Base-by-base conservation (phyloP, 192 early-diverging fungal species). In the Geosiphon pyriformis region DNA sequence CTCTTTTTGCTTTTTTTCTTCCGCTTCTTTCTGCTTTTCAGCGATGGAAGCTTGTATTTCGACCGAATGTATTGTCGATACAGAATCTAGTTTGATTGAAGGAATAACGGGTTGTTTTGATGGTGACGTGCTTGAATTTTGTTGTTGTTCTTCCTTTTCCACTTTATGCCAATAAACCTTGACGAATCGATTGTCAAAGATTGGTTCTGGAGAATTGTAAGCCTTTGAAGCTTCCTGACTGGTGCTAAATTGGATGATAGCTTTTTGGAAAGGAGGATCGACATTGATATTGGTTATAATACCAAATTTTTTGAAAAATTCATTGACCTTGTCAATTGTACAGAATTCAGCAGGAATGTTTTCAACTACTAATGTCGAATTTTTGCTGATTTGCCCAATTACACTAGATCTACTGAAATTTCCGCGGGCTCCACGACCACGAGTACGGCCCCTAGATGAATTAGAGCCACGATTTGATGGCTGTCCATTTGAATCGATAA, bases 111-210 rank as follows among this genome's bases (percentile, higher is more conserved):
- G 15, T 32, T 65, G 72, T 32, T 77, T 77, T 10, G 69, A 61
- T 50, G 69, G 59, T 30, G 65, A 49, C 15, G 35, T 46, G 2
- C 59, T 69, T 22, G 70, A 58, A 26, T 60, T 69, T 2, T 59
- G 58, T 8, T 65, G 68, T 23, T 72, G 61, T 29, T 63, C 63
- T 33, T 75, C 65, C 22, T 72, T 23, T 8, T 83, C 81, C 33
- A 76, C 79, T 11, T 77, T 78, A 32, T 83, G 74, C 87, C 89
- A 93, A 71, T 83, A 93, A n/a, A 93, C 84, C 62, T 89, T 90
- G 51, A 93, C 91, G 66, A 93, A 93, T 23, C 92, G 83, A 70
- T 93, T 93, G 20, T 80, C 88, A 76, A 93, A 93, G 34, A 93
- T 88, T 10, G 85, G 80, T 17, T 90, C 87, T 2, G 92, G 91